Evolutionary conservation across 2,329 filamentous ascomycete species (phyloP), one percentile per base, ranked within the genome.

Genomic region (Ophiostoma ips): DNA sequence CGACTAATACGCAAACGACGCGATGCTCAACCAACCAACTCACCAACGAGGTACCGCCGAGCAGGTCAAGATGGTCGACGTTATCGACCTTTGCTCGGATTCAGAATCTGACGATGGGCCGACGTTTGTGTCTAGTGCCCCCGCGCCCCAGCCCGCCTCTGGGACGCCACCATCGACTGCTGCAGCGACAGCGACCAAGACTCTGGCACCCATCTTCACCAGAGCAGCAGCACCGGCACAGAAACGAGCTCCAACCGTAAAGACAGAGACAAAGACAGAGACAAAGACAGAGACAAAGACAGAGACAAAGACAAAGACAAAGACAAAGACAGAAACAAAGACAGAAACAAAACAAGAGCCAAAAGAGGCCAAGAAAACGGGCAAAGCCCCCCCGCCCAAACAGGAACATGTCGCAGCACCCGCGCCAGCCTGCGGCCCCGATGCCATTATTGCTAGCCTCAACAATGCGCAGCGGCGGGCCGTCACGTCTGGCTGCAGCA

Each of bases 381-480:
- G 4, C 24, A 24, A 7, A 37, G 16, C 30, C 18, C 24, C 40
- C 11, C 15, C 24, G 11, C 40, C 13, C 21, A 30, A 43, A 21
- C 4, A 12, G 8, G 40, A 31, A 11, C 15, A 49, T 21, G 24
- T 16, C 28, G 12, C 11, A 15, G 15, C 24, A 16, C 19, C 15
- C n/a, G 13, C 24, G 9, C 40, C 24, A 30, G 21, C 40, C 15
- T 43, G 40, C 24, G 40, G 40, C 40, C 24, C 40, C 15, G 40
- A 43, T 3, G 40, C 40, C n/a, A 65, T 77, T 48, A 63, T 79
- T 53, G 60, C 63, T 50, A 71, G 68, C 43, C 65, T 79, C 30
- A 80, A 80, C 55, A 57, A 66, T 36, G 76, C 76, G 15, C 76
- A 80, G 62, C 64, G 68, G 24, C 71, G 69, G 10, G 76, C 76